These are phyloP conservation scores for Meredithiella fracta DNA, from an alignment of 2,329 filamentous ascomycete genomes.

Conservation along the genomic window DNA sequence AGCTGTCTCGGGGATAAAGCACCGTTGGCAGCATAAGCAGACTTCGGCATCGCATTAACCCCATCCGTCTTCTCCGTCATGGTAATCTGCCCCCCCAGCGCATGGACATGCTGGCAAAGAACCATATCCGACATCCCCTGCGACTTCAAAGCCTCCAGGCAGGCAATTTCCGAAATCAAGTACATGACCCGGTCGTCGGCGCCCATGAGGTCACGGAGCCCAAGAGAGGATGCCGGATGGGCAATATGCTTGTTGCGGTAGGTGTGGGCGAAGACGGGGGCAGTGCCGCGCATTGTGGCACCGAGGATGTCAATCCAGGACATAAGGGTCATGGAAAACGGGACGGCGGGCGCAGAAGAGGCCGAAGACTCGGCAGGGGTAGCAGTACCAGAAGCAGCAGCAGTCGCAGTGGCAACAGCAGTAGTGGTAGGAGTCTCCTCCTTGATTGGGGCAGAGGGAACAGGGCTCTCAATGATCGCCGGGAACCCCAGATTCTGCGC, in stretches of 20 bases:
- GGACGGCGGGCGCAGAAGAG: conserved; percentile 34
- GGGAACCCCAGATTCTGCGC: conserved; percentile 66
- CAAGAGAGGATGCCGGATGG: conserved; percentile 40
- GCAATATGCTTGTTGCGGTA: conserved; percentile 89
- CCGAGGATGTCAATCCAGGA: conserved; percentile 96
- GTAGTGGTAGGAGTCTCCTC: not conserved
- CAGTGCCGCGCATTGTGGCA: conserved; percentile 73
- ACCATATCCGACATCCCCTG: conserved; percentile 72
- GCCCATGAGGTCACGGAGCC: conserved; percentile 86
- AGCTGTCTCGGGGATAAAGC: conserved; percentile 69
- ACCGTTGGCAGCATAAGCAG: conserved; percentile 39
- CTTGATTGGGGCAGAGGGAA: not conserved
- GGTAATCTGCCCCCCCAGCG: conserved; percentile 75
- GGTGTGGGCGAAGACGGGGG: conserved; percentile 81
- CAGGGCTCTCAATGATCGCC: conserved; percentile 20
- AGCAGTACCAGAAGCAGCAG: not conserved
- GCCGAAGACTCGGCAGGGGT: not conserved
- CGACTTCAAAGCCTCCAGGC: conserved; percentile 74
- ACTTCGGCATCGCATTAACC: conserved; percentile 23
- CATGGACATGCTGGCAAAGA: conserved; percentile 75
- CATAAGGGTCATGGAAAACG: conserved; percentile 90
- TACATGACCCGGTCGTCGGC: conserved; percentile 98
- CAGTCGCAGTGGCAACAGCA: not conserved
- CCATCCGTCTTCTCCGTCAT: conserved; percentile 53
- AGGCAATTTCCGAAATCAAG: conserved; percentile 91